Base-by-base conservation (phyloP, 2,329 filamentous ascomycete species). In the Verticillium albo-atrum region DNA sequence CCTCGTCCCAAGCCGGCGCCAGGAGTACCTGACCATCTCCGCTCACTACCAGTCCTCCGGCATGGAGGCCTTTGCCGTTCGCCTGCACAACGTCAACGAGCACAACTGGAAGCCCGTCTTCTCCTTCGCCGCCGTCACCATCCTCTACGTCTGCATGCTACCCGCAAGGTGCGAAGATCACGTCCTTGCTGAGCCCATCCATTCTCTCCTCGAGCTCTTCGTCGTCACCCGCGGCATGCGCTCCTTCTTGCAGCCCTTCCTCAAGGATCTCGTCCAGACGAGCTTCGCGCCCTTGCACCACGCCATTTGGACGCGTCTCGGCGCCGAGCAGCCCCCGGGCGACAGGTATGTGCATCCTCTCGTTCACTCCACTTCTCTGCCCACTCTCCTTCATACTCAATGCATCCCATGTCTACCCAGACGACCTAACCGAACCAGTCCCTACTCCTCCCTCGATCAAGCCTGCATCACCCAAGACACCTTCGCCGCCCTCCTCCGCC, bases 71-170 rank as follows among this genome's bases (percentile, higher is more conserved):
- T 72, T 70, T 34, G 66, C 68, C 7, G 54, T 58, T 1, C 54
- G 59, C 6, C 60, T 71, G 10, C 63, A 64, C 17, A 50, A 60
- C 4, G 59, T 68, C 12, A 42, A 61, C 32, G 23, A 62, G 7
- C 54, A 60, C 3, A 67, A 63, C 50, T 68, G 65, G 63, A 60
- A 62, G 34, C 72, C 75, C n/a, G 68, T 75, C 35, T 74, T 77
- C 37, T 74, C 71, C 64, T 77, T 80, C 54, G 75, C 77, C 59
- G 76, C 75, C 14, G 72, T 71, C 4, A 72, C 71, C 57, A 69
- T 76, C 3, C 14, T 71, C 9, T 66, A 65, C 25, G 70, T 70
- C 1, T 42, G 53, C 4, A 53, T 34, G 6, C 6, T 60, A 1
- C 61, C 61, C 1, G 37, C 54, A 12, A 54, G 56, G 4, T 7